These are phyloP conservation scores for Aegilops speltoides DNA, from an alignment of 176 grass and related monocot genomes.

Conservation along the genomic window DNA sequence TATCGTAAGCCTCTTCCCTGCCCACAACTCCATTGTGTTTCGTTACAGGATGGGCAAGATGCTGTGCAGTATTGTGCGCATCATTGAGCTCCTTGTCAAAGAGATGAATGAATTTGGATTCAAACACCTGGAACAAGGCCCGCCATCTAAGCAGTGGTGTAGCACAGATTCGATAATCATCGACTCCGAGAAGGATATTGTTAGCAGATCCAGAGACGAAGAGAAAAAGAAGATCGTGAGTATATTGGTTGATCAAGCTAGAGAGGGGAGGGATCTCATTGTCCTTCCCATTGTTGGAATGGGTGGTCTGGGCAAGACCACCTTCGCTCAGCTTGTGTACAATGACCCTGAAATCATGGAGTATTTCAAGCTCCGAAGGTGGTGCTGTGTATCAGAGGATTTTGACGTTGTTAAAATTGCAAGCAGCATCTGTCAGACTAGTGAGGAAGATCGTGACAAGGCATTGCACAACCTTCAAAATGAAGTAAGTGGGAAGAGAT, in stretches of 20 bases:
- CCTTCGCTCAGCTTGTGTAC: constrained; percentile 38
- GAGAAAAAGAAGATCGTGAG: constrained; percentile 31
- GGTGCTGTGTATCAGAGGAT: constrained; percentile 43
- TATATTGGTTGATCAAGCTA: background rate
- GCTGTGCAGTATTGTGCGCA: no score
- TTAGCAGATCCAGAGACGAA: constrained; percentile 12
- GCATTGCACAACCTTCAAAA: background rate
- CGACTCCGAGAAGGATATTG: constrained; percentile 3
- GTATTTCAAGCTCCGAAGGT: constrained; percentile 23
- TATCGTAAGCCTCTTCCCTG: no score
- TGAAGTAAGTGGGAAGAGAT: constrained; percentile 8
- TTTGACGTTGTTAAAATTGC: constrained; percentile 19
- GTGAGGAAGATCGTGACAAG: background rate
- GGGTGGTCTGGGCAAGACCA: constrained; percentile 47
- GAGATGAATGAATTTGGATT: no score
- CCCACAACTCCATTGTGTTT: no score
- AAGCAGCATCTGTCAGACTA: background rate
- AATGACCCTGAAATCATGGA: constrained; percentile 21
- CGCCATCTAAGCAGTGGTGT: background rate
- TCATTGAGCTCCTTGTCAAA: no score
- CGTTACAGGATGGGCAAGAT: no score
- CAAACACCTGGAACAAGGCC: no score
- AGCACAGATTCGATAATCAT: background rate
- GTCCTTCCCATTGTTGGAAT: constrained; percentile 50
- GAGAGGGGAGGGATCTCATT: background rate